Base-by-base conservation (phyloP, 768 basidiomycete genomes). In the Paxillus ammoniavirescens region DNA sequence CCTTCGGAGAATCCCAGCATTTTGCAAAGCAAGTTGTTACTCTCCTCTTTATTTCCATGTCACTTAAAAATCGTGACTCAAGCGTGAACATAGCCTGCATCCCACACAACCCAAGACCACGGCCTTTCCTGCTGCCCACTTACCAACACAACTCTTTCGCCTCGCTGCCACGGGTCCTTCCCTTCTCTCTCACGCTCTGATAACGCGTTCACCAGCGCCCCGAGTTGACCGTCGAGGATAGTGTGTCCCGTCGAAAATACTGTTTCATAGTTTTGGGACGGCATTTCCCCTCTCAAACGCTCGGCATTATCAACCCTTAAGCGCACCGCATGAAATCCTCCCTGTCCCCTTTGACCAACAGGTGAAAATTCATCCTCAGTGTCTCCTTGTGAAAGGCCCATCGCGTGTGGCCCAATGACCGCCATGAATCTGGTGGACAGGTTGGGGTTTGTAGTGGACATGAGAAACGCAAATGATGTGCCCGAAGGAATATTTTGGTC, bases 381-480 rank as follows among this genome's bases (percentile, higher is more conserved):
- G 7, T 17, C 38, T 15, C 26, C 30, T 31, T 56, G 47, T 47
- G 53, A 63, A 36, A 64, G 46, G 13, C 55, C 57, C 23, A 61
- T 41, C 17, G 57, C 62, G 47, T 57, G 64, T 15, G 41, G 38
- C 30, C 65, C 62, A 10, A 57, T 28, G 6, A 66, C 47, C 0
- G 50, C 65, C 53, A 66, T 46, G 38, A 64, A 66, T 38, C 48
- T 44, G 5, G 43, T 50, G n/a, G 65, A 61, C 42, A 35, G 41
- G 13, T 26, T 18, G 1, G 57, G 55, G 33, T 47, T 46, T 13
- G 47, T 8, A 40, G 52, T 33, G 10, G 62, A 59, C 8, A 31
- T 47, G 15, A 66, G 57, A 49, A 66, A 66, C 10, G 33, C 59
- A 50, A 55, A 65, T 3, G 47, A 46, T 14, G 50, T 54, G 18